Evolutionary conservation across 352 stramenopile species (phyloP).

Genomic region (Phytopythium vexans): DNA sequence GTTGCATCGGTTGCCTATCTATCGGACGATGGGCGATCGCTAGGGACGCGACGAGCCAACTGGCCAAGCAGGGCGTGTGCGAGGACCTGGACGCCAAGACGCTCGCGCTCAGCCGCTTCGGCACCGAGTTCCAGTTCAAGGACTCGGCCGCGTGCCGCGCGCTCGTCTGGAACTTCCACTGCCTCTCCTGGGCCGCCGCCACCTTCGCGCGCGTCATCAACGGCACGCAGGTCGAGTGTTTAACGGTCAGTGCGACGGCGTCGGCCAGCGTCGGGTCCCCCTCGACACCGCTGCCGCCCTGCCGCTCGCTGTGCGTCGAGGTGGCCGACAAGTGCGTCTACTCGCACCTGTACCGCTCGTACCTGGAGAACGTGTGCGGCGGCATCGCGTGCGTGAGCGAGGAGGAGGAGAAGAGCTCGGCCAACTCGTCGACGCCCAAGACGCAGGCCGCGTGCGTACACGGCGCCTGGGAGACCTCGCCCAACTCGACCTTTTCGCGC

Average conservation of each 20-base stretch:
- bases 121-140: constrained; percentile 63
- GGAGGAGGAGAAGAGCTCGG: constrained; percentile 27
- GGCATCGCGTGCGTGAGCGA: constrained; percentile 59
- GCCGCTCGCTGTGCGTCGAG: constrained; percentile 69
- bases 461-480: constrained; percentile 38
- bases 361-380: constrained; percentile 65
- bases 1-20: too few species aligned
- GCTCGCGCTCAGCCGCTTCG: constrained; percentile 47
- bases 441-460: constrained; percentile 42
- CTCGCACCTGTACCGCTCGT: constrained; percentile 60
- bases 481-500: constrained; percentile 50
- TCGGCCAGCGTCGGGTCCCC: constrained; percentile 1
- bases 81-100: constrained; percentile 71
- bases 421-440: constrained; percentile 24
- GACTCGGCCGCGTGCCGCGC: constrained; percentile 45
- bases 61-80: constrained; percentile 72
- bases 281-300: constrained; percentile 43
- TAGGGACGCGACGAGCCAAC: constrained; percentile 49
- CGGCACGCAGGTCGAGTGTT: constrained; percentile 28
- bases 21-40: background rate
- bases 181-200: constrained; percentile 56
- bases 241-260: constrained; percentile 8
- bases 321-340: constrained; percentile 78
- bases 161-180: constrained; percentile 81
- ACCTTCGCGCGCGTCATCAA: constrained; percentile 41